These are phyloP conservation scores for Tephrocybe rancida DNA, from an alignment of 768 basidiomycete species.

Conservation along the genomic window DNA sequence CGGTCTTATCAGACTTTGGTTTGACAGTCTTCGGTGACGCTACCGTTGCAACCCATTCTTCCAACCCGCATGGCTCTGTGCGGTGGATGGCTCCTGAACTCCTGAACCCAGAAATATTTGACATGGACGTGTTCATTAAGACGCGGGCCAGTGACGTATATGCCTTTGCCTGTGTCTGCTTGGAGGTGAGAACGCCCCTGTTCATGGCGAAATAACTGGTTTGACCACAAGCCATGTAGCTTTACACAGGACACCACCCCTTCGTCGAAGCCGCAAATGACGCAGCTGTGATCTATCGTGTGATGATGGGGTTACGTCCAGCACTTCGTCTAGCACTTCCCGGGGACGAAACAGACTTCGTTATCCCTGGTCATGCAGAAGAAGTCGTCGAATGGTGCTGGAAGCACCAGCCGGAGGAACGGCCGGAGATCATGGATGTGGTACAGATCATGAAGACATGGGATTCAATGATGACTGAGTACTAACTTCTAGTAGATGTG, in stretches of 20 bases:
- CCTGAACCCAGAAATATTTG: slow-evolving; percentile 29
- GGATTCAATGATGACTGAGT: slow-evolving; percentile 13
- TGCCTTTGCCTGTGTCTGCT: slow-evolving; percentile 33
- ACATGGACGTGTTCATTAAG: slow-evolving; percentile 19
- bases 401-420: slow-evolving; percentile 19
- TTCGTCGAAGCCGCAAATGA: slow-evolving; percentile 20
- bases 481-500: background rate
- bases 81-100: slow-evolving; percentile 41
- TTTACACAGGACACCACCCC: slow-evolving; percentile 18
- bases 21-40: slow-evolving; percentile 30
- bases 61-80: slow-evolving; percentile 26
- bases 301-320: slow-evolving; percentile 17
- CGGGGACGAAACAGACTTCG: slow-evolving; percentile 2
- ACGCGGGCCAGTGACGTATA: slow-evolving; percentile 33
- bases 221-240: background rate
- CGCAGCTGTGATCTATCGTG: slow-evolving; percentile 18
- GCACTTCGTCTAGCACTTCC: slow-evolving; percentile 8
- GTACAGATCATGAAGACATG: slow-evolving; percentile 21
- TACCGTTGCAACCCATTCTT: slow-evolving; percentile 24
- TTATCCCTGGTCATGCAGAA: slow-evolving; percentile 15
- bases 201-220: background rate
- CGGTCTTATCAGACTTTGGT: slow-evolving; percentile 37
- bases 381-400: slow-evolving; percentile 21
- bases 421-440: slow-evolving; percentile 19
- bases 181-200: slow-evolving; percentile 25